Conservation (phyloP, 441 rosid species). For the Aleurites moluccanus region DNA sequence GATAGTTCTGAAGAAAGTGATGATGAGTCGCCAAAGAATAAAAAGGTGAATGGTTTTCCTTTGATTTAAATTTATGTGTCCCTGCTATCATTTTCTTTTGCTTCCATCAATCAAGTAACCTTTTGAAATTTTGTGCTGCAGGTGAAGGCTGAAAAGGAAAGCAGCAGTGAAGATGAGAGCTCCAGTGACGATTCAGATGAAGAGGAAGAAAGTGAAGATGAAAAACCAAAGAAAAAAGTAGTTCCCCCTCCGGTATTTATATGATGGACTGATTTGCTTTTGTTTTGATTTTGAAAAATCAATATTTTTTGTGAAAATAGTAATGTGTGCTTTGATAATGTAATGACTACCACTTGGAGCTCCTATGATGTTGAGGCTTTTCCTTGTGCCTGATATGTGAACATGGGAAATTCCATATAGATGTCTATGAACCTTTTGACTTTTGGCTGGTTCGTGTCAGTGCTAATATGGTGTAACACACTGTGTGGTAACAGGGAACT, state of each 20-base stretch:
- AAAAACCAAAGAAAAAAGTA: constrained; percentile 51
- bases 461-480: neutral
- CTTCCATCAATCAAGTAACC: neutral
- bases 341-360: neutral
- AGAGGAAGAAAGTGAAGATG: constrained; percentile 54
- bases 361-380: neutral
- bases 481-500: constrained; percentile 35
- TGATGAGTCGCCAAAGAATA: constrained; percentile 42
- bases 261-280: neutral
- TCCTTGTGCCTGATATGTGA: neutral
- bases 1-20: constrained; percentile 43
- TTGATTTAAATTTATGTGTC: neutral
- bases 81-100: neutral
- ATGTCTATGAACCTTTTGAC: neutral
- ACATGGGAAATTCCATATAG: neutral
- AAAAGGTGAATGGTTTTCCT: constrained; percentile 35
- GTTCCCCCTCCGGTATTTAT: neutral
- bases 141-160: constrained; percentile 43
- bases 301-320: neutral
- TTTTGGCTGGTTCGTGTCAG: neutral
- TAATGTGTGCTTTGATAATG: neutral
- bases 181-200: constrained; percentile 49
- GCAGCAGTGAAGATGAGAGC: constrained; percentile 65
- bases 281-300: neutral
- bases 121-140: constrained; percentile 2